phyloP scores from a whole-genome alignment of 257 asterid species.

The Solanum microdontum region DNA sequence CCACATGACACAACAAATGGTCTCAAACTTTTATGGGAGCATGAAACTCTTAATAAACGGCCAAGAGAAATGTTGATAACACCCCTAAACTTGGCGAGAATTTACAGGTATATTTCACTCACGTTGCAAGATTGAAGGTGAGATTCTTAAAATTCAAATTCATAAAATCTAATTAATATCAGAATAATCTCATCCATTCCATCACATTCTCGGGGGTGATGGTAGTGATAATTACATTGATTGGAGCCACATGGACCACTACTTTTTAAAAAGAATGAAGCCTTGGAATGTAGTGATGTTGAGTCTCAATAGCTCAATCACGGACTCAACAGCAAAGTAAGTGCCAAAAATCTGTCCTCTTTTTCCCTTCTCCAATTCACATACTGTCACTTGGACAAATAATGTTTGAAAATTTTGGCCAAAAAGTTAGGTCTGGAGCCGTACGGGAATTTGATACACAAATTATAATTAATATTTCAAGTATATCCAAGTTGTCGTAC shows the following conservation, averaged over 20 bases:
- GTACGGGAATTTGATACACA: not conserved
- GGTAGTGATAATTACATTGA: not conserved
- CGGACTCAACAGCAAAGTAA: not conserved
- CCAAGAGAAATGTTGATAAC: not conserved
- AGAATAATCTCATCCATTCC: not conserved
- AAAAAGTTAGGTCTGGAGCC: not conserved
- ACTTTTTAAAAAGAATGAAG: not conserved
- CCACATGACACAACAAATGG: not conserved
- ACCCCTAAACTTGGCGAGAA: not conserved
- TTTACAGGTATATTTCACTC: not conserved
- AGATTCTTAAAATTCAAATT: not conserved
- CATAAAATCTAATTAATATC: not conserved
- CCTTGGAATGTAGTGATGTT: not conserved
- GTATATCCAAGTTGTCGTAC: not conserved
- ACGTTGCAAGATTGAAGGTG: not conserved
- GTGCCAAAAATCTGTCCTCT: not conserved
- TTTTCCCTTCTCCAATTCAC: not conserved
- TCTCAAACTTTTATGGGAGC: too few relatives aligned
- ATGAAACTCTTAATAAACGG: too few relatives aligned
- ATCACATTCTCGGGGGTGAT: not conserved
- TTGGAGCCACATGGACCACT: not conserved
- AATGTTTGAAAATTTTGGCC: not conserved
- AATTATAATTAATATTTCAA: not conserved
- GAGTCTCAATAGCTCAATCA: not conserved
- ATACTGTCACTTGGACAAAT: not conserved